Percentiles rank a stretch among this genome's conserved stretches.
Evolutionary conservation across 257 asterid species (phyloP).

Genomic region (Ophiorrhiza pumila): DNA sequence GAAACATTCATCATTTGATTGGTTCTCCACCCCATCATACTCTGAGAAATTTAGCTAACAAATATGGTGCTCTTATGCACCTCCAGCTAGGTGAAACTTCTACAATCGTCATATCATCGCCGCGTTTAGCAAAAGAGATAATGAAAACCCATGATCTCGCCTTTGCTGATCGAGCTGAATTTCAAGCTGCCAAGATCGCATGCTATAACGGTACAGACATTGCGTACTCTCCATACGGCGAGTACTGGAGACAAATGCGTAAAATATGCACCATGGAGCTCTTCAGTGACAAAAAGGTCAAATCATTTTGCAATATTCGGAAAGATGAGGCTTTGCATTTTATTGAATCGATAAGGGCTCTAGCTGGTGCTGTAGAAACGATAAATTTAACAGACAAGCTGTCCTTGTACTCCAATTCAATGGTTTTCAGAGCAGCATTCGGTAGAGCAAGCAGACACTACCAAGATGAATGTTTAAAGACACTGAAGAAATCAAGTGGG

Average conservation of each 20-base stretch:
- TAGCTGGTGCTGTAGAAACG: background rate
- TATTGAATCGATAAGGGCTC: background rate
- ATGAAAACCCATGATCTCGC: conserved; percentile 25
- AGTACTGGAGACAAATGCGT: conserved; percentile 26
- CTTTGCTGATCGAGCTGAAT: conserved; percentile 18
- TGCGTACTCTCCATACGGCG: conserved; percentile 17
- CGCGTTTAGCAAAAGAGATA: conserved; percentile 28
- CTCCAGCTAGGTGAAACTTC: conserved; percentile 23
- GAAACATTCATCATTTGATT: conserved; percentile 27
- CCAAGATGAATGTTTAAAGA: background rate
- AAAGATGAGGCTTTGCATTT: conserved; percentile 11
- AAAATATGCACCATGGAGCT: conserved; percentile 23
- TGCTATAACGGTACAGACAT: conserved; percentile 13
- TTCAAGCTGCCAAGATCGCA: conserved; percentile 1
- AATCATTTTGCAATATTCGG: conserved; percentile 10
- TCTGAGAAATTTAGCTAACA: conserved; percentile 11
- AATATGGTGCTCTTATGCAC: conserved; percentile 27
- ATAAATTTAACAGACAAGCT: background rate
- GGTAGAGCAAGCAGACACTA: background rate
- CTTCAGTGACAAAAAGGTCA: conserved; percentile 4
- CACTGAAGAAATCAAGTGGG: background rate
- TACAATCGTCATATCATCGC: conserved; percentile 22
- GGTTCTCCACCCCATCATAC: conserved; percentile 20
- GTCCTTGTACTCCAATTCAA: background rate
- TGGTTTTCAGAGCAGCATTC: background rate